A percentile compares a stretch with the other conserved stretches of the same genome.
These are phyloP conservation scores for Acorus calamus DNA, from an alignment of 106 monocot species.

Conservation along the genomic window DNA sequence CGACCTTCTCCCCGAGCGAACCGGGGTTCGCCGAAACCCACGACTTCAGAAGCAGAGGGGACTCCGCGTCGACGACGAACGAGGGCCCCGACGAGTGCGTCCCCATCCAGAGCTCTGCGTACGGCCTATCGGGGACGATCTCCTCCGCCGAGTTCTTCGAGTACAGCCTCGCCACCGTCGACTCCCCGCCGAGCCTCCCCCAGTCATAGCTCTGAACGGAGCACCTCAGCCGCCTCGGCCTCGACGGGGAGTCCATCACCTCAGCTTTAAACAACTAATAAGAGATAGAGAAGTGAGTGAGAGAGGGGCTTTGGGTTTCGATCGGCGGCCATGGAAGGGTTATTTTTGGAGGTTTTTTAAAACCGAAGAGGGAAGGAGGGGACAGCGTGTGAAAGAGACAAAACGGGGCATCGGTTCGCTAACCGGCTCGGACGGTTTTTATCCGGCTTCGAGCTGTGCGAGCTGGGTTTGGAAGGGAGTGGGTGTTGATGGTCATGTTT, in stretches of 20 bases:
- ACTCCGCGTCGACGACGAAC: slow-evolving; percentile 9
- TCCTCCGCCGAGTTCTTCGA: slow-evolving; percentile 24
- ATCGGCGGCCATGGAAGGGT: too few species aligned
- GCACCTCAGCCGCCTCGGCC: slow-evolving; percentile 44
- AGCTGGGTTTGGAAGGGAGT: too few species aligned
- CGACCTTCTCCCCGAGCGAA: slow-evolving; percentile 49
- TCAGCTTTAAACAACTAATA: too few species aligned
- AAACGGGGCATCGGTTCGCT: too few species aligned
- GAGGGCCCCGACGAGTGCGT: slow-evolving; percentile 82
- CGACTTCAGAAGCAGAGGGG: slow-evolving; percentile 20
- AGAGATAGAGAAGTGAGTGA: too few species aligned
- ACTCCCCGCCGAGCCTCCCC: slow-evolving; percentile 49
- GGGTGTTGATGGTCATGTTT: too few species aligned
- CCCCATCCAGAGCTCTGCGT: slow-evolving; percentile 98
- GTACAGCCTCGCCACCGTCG: slow-evolving; percentile 56
- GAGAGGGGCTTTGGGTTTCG: too few species aligned
- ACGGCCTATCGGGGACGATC: slow-evolving; percentile 31
- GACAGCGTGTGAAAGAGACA: too few species aligned
- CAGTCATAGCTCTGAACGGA: slow-evolving; percentile 85
- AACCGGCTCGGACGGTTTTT: too few species aligned
- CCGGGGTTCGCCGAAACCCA: slow-evolving; percentile 53
- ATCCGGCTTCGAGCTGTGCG: too few species aligned
- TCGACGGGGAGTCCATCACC: background rate
- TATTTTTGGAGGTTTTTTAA: too few species aligned
- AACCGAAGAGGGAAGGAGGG: too few species aligned